Evolutionary conservation across 2,329 filamentous ascomycete genomes (phyloP).

Genomic region (Cercospora sp.): DNA sequence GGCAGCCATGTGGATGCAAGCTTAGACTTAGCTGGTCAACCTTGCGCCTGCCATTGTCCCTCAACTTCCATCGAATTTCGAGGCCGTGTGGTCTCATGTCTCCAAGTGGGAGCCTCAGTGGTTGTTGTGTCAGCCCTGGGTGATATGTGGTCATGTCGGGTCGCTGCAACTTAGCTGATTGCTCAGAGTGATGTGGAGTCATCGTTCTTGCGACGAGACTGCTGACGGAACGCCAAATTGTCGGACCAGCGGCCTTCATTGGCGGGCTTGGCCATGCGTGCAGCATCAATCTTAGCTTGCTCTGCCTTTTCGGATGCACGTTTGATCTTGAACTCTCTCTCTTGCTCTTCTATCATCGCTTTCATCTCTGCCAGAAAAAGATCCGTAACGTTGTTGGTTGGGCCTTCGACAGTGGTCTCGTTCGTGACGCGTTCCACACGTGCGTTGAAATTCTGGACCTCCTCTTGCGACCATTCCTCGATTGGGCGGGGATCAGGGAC

Average conservation of each 20-base stretch:
- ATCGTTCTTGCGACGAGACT: neutral
- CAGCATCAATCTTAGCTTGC: too few relatives aligned
- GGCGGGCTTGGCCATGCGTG: neutral
- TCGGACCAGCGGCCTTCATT: neutral
- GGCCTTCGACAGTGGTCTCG: too few relatives aligned
- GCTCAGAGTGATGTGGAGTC: neutral
- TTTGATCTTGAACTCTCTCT: too few relatives aligned
- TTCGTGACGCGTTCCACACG: too few relatives aligned
- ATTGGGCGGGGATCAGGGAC: too few relatives aligned
- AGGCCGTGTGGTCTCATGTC: neutral
- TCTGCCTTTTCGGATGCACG: too few relatives aligned
- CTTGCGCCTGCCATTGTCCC: neutral
- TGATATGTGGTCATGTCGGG: neutral
- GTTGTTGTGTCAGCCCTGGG: neutral
- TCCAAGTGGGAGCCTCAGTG: neutral
- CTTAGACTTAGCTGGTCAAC: slow-evolving; percentile 11
- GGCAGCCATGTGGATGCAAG: slow-evolving; percentile 5
- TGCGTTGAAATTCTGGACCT: too few relatives aligned
- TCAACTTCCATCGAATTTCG: neutral
- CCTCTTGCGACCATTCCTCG: too few relatives aligned
- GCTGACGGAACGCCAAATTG: neutral
- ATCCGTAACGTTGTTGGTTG: too few relatives aligned
- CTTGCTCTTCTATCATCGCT: too few relatives aligned
- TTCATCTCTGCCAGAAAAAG: too few relatives aligned
- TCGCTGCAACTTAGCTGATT: neutral